These are phyloP conservation scores for Mortierella antarctica DNA, from an alignment of 192 early-diverging fungal genomes.

Conservation along the genomic window DNA sequence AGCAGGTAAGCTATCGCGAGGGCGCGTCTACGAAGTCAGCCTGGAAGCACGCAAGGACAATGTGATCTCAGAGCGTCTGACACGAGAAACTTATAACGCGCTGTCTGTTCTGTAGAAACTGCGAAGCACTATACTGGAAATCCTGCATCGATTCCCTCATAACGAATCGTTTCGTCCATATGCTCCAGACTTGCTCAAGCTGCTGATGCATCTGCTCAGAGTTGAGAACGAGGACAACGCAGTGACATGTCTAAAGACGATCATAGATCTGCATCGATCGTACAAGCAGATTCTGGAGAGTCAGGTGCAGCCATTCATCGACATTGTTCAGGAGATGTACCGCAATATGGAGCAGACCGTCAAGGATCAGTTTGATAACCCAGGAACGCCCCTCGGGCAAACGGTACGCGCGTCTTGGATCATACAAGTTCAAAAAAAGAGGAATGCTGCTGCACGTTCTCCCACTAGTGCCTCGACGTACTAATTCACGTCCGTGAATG, in stretches of 20 bases:
- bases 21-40: neutral
- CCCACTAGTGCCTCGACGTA: neutral
- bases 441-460: neutral
- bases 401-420: slow-evolving; percentile 34
- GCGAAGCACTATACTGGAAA: slow-evolving; percentile 88
- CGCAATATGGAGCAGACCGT: slow-evolving; percentile 90
- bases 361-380: slow-evolving; percentile 82
- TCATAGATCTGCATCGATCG: slow-evolving; percentile 94
- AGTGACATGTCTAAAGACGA: slow-evolving; percentile 90
- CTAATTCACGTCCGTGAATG: neutral
- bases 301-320: slow-evolving; percentile 89
- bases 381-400: slow-evolving; percentile 63
- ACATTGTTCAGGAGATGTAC: slow-evolving; percentile 95
- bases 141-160: slow-evolving; percentile 92
- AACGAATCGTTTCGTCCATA: slow-evolving; percentile 85
- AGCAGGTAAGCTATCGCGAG: slow-evolving; percentile 68
- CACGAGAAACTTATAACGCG: neutral
- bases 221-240: slow-evolving; percentile 99
- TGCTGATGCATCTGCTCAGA: slow-evolving; percentile 80
- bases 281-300: slow-evolving; percentile 86
- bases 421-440: neutral
- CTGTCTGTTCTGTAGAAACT: slow-evolving; percentile 73
- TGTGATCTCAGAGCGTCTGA: neutral
- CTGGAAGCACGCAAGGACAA: neutral
- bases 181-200: slow-evolving; percentile 79